Percentiles rank a stretch among this genome's conserved stretches.
phyloP scores from a whole-genome alignment of 2,329 filamentous ascomycete species.

The Alternaria ethzedia region DNA sequence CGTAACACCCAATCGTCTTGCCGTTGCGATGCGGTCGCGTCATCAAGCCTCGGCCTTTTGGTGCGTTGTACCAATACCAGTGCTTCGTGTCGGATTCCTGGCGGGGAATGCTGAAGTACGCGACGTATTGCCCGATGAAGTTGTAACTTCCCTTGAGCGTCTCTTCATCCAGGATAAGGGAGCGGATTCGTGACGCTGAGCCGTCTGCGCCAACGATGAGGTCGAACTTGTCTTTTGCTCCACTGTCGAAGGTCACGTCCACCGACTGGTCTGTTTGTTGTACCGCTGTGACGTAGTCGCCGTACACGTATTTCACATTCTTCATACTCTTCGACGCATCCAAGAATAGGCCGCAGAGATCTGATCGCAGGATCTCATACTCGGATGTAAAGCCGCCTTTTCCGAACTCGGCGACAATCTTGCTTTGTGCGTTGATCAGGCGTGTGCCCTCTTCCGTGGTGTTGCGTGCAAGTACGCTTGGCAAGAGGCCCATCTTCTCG shows the following conservation, averaged over 20 bases:
- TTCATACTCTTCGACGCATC: slow-evolving; percentile 12
- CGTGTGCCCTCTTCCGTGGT: slow-evolving; percentile 52
- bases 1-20: slow-evolving; percentile 33
- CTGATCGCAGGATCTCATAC: slow-evolving; percentile 42
- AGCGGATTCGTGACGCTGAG: slow-evolving; percentile 29
- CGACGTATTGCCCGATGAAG: slow-evolving; percentile 35
- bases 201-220: slow-evolving; percentile 41
- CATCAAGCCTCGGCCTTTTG: slow-evolving; percentile 29
- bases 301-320: slow-evolving; percentile 14
- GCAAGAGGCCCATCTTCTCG: slow-evolving; percentile 49
- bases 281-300: slow-evolving; percentile 21
- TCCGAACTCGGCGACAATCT: slow-evolving; percentile 26
- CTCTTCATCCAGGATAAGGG: slow-evolving; percentile 32
- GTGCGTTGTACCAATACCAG: slow-evolving; percentile 36
- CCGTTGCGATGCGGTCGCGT: slow-evolving; percentile 34
- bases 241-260: slow-evolving; percentile 30
- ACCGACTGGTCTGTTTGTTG: slow-evolving; percentile 27
- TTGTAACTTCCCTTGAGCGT: slow-evolving; percentile 23
- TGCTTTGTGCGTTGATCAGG: slow-evolving; percentile 39
- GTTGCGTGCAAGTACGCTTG: slow-evolving; percentile 41
- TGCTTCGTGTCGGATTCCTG: slow-evolving; percentile 23
- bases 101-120: slow-evolving; percentile 40
- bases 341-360: slow-evolving; percentile 45
- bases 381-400: slow-evolving; percentile 38
- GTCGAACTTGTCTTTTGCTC: slow-evolving; percentile 31